These are phyloP conservation scores for Fusarium udum DNA, from an alignment of 2,329 filamentous ascomycete genomes.

Conservation along the genomic window DNA sequence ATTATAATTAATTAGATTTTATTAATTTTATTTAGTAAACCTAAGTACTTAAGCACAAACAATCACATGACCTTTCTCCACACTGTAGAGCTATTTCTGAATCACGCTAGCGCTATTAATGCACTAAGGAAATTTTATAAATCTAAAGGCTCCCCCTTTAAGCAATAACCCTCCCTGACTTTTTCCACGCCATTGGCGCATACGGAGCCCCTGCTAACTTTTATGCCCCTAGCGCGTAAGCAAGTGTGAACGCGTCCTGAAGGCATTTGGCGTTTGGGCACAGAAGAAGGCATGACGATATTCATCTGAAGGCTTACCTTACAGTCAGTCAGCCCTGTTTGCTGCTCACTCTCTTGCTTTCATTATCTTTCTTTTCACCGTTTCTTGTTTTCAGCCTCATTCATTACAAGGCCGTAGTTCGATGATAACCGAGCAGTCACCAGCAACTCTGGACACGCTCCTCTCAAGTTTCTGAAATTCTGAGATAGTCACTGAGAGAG, in stretches of 20 bases:
- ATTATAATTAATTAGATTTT: not conserved
- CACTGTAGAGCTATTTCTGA: too few relatives aligned
- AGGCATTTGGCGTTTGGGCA: not conserved
- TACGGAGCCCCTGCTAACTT: not conserved
- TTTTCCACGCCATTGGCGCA: constrained; percentile 2
- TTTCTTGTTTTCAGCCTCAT: not conserved
- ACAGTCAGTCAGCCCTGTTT: not conserved
- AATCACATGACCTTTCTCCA: not conserved
- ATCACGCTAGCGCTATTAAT: constrained; percentile 9
- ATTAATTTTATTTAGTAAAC: not conserved
- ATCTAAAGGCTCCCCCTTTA: not conserved
- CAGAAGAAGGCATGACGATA: not conserved
- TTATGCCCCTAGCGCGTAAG: constrained; percentile 5
- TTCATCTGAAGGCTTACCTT: not conserved
- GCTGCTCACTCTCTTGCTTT: not conserved
- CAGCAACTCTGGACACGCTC: constrained; percentile 3
- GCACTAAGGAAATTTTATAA: constrained; percentile 19
- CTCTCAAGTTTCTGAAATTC: constrained; percentile 2
- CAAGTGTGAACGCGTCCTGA: constrained; percentile 23
- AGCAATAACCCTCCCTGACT: not conserved
- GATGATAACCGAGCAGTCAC: not conserved
- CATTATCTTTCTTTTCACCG: not conserved
- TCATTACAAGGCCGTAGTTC: not conserved
- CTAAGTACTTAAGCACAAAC: not conserved
- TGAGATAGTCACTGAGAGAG: not conserved